Evolutionary conservation across 2,329 filamentous ascomycete species (phyloP), one percentile per base, ranked within the genome.

Genomic region (Aspergillus ochraceus): DNA sequence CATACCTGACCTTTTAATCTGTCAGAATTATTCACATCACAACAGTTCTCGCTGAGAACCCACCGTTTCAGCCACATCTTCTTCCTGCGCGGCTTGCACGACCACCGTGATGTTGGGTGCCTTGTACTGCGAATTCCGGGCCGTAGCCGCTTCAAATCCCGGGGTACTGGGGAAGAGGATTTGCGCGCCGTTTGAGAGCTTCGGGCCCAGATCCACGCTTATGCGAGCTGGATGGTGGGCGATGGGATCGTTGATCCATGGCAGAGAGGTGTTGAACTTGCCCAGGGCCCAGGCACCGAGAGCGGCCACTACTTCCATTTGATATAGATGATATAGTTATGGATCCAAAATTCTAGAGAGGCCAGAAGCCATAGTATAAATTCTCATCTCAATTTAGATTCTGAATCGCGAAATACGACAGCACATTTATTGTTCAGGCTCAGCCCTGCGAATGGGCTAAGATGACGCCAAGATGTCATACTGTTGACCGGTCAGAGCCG

Each of bases 81-180:
- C 47, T 29, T 57, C 26, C 12, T 53, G 52, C 2, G 60, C 61
- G 3, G 63, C 57, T 29, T 61, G 55, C 17, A 65, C 61, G n/a
- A 63, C 63, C 6, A 61, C 52, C 1, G 52, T 65, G 20, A 63
- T 53, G 30, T 57, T 58, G 0, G 63, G 61, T 6, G 42, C n/a
- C 10, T 52, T 26, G 12, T 52, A 65, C 2, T 55, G 9, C 6
- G 63, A 65, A 61, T 61, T 63, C 46, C 63, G 49, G 2, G 26
- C 30, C 4, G 57, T 63, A 2, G 63, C 63, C 36, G 46, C n/a
- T 2, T 32, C 50, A 11, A 61, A 65, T 5, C 26, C 22, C 1
- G 49, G 32, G 12, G 32, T 46, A 3, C 51, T 29, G 8, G 61
- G 61, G 6, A 61, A 57, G 29, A 60, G 58, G 10, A 65, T 61